phyloP scores from a whole-genome alignment of 2,329 filamentous ascomycete genomes.

The Dryadomyces quercivorus region DNA sequence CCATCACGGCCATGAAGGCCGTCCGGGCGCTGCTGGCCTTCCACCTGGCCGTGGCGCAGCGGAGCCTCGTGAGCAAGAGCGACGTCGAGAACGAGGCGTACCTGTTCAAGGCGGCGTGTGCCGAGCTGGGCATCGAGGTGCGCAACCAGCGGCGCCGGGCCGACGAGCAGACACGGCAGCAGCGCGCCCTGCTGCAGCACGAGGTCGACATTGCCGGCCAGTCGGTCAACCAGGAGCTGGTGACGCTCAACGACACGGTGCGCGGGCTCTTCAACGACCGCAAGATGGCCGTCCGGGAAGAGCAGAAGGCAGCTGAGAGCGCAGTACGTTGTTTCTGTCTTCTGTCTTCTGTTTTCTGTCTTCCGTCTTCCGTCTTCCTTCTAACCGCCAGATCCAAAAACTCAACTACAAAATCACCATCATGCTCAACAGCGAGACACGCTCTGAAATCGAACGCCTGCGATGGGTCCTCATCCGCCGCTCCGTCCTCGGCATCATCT shows the following conservation, averaged over 20 bases:
- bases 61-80: constrained; percentile 74
- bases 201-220: constrained; percentile 90
- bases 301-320: constrained; percentile 75
- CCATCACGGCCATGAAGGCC: constrained; percentile 84
- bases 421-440: constrained; percentile 74
- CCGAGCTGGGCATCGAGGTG: constrained; percentile 80
- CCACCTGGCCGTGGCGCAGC: constrained; percentile 71
- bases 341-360: not conserved
- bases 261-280: constrained; percentile 94
- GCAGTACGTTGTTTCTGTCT: constrained; percentile 39
- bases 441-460: constrained; percentile 82
- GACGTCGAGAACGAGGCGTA: constrained; percentile 94
- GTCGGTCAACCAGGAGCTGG: constrained; percentile 69
- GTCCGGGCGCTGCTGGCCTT: constrained; percentile 63
- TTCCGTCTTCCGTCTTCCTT: not conserved
- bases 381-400: constrained; percentile 58
- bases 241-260: constrained; percentile 76
- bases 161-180: constrained; percentile 70
- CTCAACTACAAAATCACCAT: constrained; percentile 95
- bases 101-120: constrained; percentile 86
- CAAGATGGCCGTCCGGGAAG: constrained; percentile 80
- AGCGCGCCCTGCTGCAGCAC: constrained; percentile 78
- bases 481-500: constrained; percentile 51
- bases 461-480: constrained; percentile 69
- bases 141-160: constrained; percentile 63